phyloP scores from a whole-genome alignment of 2,329 filamentous ascomycete species.

The Fusarium tanahbumbuense region DNA sequence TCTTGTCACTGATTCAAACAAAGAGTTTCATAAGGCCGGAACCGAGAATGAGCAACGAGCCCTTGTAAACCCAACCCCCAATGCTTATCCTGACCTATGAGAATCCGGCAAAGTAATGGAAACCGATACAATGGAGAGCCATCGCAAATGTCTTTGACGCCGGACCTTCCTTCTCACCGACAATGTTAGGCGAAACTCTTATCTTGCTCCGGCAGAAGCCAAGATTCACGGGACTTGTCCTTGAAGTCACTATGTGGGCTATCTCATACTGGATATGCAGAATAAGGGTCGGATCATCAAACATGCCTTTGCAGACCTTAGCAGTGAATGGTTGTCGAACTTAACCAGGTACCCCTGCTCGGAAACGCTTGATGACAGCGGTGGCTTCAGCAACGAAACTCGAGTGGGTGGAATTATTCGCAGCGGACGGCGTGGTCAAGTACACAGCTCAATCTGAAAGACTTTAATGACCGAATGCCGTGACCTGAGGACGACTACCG shows the following conservation, averaged over 20 bases:
- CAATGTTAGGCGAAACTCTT: constrained; percentile 32
- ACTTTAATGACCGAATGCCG: constrained; percentile 31
- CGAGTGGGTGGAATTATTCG: neutral
- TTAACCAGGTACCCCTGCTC: constrained; percentile 16
- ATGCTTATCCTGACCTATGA: constrained; percentile 28
- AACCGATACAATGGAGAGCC: constrained; percentile 11
- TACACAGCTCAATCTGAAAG: neutral
- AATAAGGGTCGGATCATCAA: constrained; percentile 33
- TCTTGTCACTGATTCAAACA: neutral
- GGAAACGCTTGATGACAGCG: constrained; percentile 16
- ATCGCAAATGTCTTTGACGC: constrained; percentile 9
- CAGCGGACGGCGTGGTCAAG: constrained; percentile 16
- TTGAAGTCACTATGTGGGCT: constrained; percentile 32
- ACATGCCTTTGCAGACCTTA: constrained; percentile 13
- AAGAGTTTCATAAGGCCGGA: neutral
- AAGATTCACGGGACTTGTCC: constrained; percentile 27
- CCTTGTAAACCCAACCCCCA: constrained; percentile 14
- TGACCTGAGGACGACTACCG: constrained; percentile 33
- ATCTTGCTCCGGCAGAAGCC: constrained; percentile 28
- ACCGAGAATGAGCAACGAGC: constrained; percentile 1
- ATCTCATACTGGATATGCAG: constrained; percentile 19
- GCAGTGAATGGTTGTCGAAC: constrained; percentile 14
- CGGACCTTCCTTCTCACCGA: constrained; percentile 35
- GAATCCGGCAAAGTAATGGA: constrained; percentile 7
- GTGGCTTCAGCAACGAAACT: constrained; percentile 14